Evolutionary conservation across 2,329 filamentous ascomycete genomes (phyloP).

Genomic region (Fonsecaea nubica): DNA sequence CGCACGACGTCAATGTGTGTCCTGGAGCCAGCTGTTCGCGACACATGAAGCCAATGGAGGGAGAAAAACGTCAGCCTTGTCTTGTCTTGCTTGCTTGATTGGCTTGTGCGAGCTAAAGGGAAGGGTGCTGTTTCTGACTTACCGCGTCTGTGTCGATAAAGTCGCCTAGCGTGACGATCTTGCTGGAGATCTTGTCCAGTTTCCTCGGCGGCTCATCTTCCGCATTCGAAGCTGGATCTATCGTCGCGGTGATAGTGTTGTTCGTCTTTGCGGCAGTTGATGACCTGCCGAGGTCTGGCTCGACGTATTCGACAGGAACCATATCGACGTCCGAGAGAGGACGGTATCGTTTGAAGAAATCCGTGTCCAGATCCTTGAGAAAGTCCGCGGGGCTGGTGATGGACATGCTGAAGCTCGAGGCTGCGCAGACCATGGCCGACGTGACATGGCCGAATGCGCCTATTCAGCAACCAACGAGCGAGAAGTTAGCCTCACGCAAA

Average conservation of each 20-base stretch:
- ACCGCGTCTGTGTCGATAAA: constrained; percentile 56
- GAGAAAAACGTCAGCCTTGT: neutral
- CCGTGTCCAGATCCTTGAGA: constrained; percentile 43
- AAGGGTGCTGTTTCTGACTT: constrained; percentile 1
- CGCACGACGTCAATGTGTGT: constrained; percentile 69
- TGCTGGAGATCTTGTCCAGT: constrained; percentile 37
- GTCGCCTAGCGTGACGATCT: constrained; percentile 52
- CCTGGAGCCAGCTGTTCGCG: constrained; percentile 45
- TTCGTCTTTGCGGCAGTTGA: neutral
- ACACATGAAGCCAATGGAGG: neutral
- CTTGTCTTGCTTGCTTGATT: neutral
- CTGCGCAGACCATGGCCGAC: constrained; percentile 56
- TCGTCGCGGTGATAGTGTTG: neutral
- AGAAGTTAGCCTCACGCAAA: neutral
- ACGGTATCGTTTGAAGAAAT: constrained; percentile 32
- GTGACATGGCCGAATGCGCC: constrained; percentile 54
- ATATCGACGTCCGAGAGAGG: constrained; percentile 18
- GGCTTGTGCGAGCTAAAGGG: neutral
- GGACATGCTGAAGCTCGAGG: constrained; percentile 55
- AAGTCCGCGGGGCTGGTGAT: constrained; percentile 49
- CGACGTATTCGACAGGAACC: constrained; percentile 25
- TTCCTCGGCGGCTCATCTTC: constrained; percentile 9
- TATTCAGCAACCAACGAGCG: constrained; percentile 26
- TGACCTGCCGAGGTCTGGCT: constrained; percentile 22
- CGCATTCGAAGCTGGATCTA: too few species aligned